These are phyloP conservation scores for Metschnikowia sp. DNA, from an alignment of 805 yeast species.

Conservation along the genomic window DNA sequence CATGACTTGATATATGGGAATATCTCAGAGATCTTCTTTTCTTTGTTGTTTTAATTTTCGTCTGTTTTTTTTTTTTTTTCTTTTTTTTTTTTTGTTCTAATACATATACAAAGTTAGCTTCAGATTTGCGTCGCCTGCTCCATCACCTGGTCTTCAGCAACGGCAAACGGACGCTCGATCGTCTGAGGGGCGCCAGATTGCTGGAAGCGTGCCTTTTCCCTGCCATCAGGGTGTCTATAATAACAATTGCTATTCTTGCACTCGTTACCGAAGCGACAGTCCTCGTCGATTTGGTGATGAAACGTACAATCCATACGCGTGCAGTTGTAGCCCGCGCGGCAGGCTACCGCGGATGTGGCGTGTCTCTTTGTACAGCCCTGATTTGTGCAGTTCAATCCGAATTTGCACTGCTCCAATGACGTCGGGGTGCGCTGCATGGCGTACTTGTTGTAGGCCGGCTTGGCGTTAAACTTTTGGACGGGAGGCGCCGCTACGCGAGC, in stretches of 20 bases:
- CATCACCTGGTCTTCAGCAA: constrained; percentile 68
- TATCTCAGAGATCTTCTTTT: not conserved
- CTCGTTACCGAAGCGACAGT: constrained; percentile 73
- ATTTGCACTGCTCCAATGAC: constrained; percentile 79
- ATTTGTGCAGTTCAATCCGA: constrained; percentile 72
- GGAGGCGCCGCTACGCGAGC: constrained; percentile 16
- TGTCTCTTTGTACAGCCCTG: constrained; percentile 80
- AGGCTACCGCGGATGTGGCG: constrained; percentile 66
- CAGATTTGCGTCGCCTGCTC: constrained; percentile 55
- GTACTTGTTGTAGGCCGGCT: constrained; percentile 5
- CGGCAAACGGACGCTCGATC: constrained; percentile 69
- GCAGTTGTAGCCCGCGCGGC: constrained; percentile 82
- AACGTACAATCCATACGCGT: constrained; percentile 77
- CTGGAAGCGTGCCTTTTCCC: constrained; percentile 29
- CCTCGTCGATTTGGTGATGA: constrained; percentile 75
- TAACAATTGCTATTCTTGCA: constrained; percentile 73
- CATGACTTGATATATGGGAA: not conserved
- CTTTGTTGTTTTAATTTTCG: not conserved
- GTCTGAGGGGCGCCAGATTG: constrained; percentile 29
- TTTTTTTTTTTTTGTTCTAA: constrained; percentile 15
- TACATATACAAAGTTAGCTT: constrained; percentile 5
- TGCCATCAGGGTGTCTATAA: constrained; percentile 80
- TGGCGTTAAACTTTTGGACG: constrained; percentile 5
- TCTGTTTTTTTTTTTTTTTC: constrained; percentile 2
- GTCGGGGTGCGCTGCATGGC: constrained; percentile 31